phyloP scores from a whole-genome alignment of 257 asterid genomes.

The Solanum medicagineum region DNA sequence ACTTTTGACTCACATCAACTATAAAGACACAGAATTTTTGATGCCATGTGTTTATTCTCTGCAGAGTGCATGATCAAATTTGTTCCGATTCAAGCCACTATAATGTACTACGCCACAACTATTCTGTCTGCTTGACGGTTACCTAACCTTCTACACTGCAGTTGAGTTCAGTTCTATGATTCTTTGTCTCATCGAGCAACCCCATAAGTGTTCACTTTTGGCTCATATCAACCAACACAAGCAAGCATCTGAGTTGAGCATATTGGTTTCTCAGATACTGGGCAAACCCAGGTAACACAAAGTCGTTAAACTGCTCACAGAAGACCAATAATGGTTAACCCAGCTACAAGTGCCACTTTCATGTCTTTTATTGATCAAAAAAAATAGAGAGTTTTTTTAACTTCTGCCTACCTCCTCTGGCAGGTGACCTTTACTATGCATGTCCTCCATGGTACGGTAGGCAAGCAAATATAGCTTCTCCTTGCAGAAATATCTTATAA shows the following conservation, averaged over 20 bases:
- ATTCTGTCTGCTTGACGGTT: not conserved
- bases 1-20: not conserved
- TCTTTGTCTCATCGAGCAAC: not conserved
- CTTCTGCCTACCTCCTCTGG: slow-evolving; percentile 62
- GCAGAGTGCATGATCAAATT: not conserved
- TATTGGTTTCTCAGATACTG: not conserved
- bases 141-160: not conserved
- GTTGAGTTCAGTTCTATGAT: not conserved
- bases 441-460: slow-evolving; percentile 79
- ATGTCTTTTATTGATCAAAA: not conserved
- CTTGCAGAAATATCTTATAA: slow-evolving; percentile 79
- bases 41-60: not conserved
- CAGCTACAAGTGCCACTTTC: not conserved
- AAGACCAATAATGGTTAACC: not conserved
- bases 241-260: not conserved
- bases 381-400: not conserved
- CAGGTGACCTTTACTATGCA: slow-evolving; percentile 81
- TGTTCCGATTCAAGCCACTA: not conserved
- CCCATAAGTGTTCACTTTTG: not conserved
- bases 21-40: not conserved
- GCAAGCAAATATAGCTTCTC: slow-evolving; percentile 73
- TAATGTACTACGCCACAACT: not conserved
- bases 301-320: not conserved
- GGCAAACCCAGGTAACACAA: not conserved
- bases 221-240: not conserved